A percentile compares a stretch with the other conserved stretches of the same genome.
These are phyloP conservation scores for Penicillium polonicum DNA, from an alignment of 2,329 filamentous ascomycete species.

Conservation along the genomic window DNA sequence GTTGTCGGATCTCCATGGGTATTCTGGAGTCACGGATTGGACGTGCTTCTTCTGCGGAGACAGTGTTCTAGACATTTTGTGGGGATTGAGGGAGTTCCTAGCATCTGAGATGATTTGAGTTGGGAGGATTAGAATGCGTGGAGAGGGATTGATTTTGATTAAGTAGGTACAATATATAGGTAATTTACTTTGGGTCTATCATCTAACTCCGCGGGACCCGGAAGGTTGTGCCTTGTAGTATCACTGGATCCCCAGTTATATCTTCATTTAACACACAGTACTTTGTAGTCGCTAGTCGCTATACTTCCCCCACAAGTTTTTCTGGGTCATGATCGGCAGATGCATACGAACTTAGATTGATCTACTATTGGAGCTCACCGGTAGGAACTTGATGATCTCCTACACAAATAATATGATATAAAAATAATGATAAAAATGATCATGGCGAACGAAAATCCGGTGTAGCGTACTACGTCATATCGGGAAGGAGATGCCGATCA, in stretches of 20 bases:
- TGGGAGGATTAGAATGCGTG: background rate
- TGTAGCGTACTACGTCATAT: conserved; percentile 9
- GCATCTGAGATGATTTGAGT: background rate
- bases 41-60: conserved; percentile 2
- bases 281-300: background rate
- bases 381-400: background rate
- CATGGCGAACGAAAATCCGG: background rate
- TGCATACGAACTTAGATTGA: background rate
- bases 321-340: background rate
- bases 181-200: background rate
- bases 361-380: background rate
- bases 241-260: conserved; percentile 10
- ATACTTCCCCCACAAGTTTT: background rate
- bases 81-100: background rate
- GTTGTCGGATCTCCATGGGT: conserved; percentile 32
- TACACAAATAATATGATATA: background rate
- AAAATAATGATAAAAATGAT: too few relatives aligned
- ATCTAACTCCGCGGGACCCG: conserved; percentile 14
- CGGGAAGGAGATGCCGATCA: conserved; percentile 7
- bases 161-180: conserved; percentile 5
- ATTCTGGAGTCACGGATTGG: conserved; percentile 22
- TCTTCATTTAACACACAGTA: background rate
- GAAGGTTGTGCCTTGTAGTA: background rate
- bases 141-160: background rate
- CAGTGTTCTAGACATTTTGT: background rate